These are phyloP conservation scores for Halophytophthora polymorphica DNA, from an alignment of 352 stramenopile species.

Conservation along the genomic window DNA sequence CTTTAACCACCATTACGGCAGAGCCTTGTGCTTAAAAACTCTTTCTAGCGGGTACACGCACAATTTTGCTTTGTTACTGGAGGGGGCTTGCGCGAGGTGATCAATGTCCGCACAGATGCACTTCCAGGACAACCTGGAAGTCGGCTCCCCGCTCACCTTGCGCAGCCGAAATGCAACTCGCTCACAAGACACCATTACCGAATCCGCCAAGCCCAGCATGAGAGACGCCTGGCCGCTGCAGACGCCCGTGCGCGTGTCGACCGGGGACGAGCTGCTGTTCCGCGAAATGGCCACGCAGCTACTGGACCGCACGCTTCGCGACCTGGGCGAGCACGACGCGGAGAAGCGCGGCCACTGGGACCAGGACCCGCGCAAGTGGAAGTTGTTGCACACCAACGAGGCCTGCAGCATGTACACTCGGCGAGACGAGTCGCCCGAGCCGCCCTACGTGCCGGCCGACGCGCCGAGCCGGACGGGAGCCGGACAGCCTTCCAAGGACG, in stretches of 20 bases:
- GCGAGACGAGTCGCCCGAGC: conserved; percentile 22
- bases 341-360: conserved; percentile 17
- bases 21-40: too few relatives aligned
- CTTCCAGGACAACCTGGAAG: too few relatives aligned
- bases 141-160: too few relatives aligned
- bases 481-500: conserved; percentile 27
- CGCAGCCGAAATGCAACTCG: too few relatives aligned
- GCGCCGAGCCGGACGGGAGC: conserved; percentile 19
- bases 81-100: too few relatives aligned
- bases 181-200: too few relatives aligned
- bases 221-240: conserved; percentile 14
- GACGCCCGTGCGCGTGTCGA: conserved; percentile 13
- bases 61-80: too few relatives aligned
- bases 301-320: conserved; percentile 29
- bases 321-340: conserved; percentile 34
- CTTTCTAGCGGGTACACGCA: too few relatives aligned
- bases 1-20: too few relatives aligned
- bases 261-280: conserved; percentile 32
- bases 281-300: conserved; percentile 37
- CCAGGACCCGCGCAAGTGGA: conserved; percentile 33
- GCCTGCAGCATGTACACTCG: conserved; percentile 35
- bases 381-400: conserved; percentile 25
- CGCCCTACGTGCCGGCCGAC: conserved; percentile 27
- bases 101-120: too few relatives aligned
- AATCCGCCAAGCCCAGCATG: neutral